These are phyloP conservation scores for Linnemannia schmuckeri DNA, from an alignment of 192 early-diverging fungal genomes.

Conservation along the genomic window DNA sequence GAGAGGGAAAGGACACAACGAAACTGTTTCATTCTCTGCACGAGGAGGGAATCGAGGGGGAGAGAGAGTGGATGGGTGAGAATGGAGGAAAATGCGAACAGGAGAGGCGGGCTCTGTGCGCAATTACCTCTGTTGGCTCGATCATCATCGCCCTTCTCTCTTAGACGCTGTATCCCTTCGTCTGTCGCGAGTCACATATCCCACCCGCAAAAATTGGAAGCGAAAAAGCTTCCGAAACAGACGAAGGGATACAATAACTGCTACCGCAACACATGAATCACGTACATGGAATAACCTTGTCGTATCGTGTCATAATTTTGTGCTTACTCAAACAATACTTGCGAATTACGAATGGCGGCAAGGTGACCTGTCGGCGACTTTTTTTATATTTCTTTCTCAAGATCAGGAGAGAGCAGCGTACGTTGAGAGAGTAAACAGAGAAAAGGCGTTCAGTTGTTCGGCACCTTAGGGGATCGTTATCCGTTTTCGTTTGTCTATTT, in stretches of 20 bases:
- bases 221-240: no score
- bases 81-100: not conserved
- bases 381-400: not conserved
- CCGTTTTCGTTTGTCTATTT: not conserved
- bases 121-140: conserved; percentile 2
- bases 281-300: not conserved
- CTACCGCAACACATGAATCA: not conserved
- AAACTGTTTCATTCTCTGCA: not conserved
- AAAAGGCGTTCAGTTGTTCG: not conserved
- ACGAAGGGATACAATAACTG: not conserved
- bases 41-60: not conserved
- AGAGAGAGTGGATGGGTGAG: not conserved
- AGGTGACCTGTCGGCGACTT: not conserved
- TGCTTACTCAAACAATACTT: not conserved
- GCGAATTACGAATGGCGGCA: not conserved
- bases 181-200: no score
- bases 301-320: not conserved
- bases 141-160: not conserved
- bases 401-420: not conserved
- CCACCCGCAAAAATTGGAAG: no score
- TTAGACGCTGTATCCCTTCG: not conserved
- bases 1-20: not conserved
- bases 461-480: not conserved
- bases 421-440: not conserved
- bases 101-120: not conserved